A percentile compares a stretch with the other conserved stretches of the same genome.
These are phyloP conservation scores for Acer yangbiense DNA, from an alignment of 345 rosid species.

Conservation along the genomic window DNA sequence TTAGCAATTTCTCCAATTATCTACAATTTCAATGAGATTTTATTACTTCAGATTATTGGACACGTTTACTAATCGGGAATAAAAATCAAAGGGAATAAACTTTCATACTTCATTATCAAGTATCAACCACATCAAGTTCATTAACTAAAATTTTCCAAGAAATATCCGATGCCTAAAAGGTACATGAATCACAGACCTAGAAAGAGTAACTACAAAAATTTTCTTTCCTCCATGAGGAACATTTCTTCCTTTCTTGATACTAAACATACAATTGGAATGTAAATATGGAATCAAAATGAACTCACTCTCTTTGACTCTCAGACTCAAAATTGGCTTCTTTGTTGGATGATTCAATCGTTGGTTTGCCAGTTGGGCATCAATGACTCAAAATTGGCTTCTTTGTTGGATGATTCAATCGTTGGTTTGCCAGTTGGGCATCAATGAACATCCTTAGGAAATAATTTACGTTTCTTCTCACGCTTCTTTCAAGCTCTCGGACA, in stretches of 20 bases:
- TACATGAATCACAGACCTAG: neutral
- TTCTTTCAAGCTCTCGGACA: slow-evolving; percentile 43
- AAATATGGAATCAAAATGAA: neutral
- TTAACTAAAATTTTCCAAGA: neutral
- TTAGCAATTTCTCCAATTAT: no score
- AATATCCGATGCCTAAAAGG: neutral
- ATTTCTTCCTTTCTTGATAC: neutral
- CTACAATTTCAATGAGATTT: no score
- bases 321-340: neutral
- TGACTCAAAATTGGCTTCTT: no score
- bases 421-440: neutral
- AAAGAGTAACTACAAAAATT: neutral
- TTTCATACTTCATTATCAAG: no score
- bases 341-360: neutral
- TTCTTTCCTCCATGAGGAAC: neutral
- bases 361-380: neutral
- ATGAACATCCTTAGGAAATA: neutral
- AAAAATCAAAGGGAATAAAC: no score
- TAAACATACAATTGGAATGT: neutral
- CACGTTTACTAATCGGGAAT: no score
- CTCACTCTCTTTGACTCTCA: neutral
- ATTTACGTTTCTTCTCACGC: slow-evolving; percentile 21
- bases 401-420: neutral
- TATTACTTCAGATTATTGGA: no score
- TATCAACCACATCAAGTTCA: no score